Conservation (phyloP, 208 protist species). For the Acanthamoeba divionensis region DNA sequence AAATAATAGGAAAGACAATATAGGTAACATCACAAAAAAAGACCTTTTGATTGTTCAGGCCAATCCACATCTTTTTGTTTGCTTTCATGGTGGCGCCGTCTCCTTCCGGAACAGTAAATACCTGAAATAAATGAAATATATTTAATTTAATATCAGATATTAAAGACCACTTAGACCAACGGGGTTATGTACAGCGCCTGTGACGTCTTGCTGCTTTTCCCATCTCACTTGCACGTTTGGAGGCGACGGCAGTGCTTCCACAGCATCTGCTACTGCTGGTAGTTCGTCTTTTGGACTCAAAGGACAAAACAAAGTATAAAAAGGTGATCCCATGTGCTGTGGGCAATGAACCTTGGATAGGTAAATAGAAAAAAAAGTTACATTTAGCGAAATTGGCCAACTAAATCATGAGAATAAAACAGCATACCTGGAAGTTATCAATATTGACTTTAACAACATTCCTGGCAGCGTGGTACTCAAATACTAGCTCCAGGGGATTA, state of each 20-base stretch:
- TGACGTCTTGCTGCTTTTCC: constrained; percentile 12
- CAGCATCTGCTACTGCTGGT: too few species aligned
- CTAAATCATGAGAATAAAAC: background rate
- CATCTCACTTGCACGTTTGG: constrained; percentile 20
- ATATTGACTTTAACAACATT: constrained; percentile 28
- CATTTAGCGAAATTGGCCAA: too few species aligned
- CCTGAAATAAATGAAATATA: background rate
- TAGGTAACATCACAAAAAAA: too few species aligned
- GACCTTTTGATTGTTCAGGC: background rate
- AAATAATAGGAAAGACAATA: too few species aligned
- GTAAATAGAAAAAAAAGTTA: background rate
- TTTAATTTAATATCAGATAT: background rate
- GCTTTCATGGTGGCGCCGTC: constrained; percentile 41
- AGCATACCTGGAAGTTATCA: background rate
- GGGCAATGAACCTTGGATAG: constrained; percentile 5
- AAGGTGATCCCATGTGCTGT: constrained; percentile 2
- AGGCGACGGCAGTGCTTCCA: too few species aligned
- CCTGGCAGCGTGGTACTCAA: background rate
- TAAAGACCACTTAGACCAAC: background rate
- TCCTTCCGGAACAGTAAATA: background rate
- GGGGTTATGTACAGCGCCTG: background rate
- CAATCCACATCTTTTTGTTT: constrained; percentile 33
- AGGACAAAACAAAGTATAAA: constrained; percentile 13
- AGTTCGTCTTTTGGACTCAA: background rate
- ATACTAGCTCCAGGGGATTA: constrained; percentile 24